Conservation (phyloP, 1,139 yeast species). For the Diutina rugosa region DNA sequence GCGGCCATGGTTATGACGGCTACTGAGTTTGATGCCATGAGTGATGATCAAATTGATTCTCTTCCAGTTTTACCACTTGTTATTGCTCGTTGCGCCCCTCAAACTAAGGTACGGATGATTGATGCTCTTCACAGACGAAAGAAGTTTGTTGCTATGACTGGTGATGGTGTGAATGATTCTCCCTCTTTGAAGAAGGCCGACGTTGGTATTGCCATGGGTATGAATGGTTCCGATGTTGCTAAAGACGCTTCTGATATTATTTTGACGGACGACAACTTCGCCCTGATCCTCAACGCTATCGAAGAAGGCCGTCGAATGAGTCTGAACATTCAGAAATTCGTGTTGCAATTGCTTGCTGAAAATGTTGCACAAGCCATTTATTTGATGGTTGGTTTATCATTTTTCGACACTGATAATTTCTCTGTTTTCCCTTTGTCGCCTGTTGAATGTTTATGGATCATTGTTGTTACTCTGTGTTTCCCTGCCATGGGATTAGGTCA, state of each 20-base stretch:
- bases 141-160: background rate
- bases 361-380: slow-evolving; percentile 70
- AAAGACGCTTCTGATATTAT: slow-evolving; percentile 73
- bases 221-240: slow-evolving; percentile 73
- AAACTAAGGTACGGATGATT: slow-evolving; percentile 15
- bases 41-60: slow-evolving; percentile 49
- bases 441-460: slow-evolving; percentile 70
- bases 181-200: slow-evolving; percentile 73
- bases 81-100: slow-evolving; percentile 79
- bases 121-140: background rate
- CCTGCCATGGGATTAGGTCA: slow-evolving; percentile 85
- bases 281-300: slow-evolving; percentile 64
- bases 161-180: slow-evolving; percentile 43
- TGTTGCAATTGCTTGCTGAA: slow-evolving; percentile 65
- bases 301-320: slow-evolving; percentile 82
- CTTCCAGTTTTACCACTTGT: slow-evolving; percentile 67
- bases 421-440: slow-evolving; percentile 74
- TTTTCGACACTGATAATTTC: slow-evolving; percentile 41
- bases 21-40: slow-evolving; percentile 47
- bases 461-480: slow-evolving; percentile 68
- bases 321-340: slow-evolving; percentile 69
- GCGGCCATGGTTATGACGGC: background rate
- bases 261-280: slow-evolving; percentile 63
- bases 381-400: slow-evolving; percentile 60
- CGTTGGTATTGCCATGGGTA: slow-evolving; percentile 83